Base-by-base conservation (phyloP, 2,329 filamentous ascomycete species). In the Aspergillus pseudoterreus region DNA sequence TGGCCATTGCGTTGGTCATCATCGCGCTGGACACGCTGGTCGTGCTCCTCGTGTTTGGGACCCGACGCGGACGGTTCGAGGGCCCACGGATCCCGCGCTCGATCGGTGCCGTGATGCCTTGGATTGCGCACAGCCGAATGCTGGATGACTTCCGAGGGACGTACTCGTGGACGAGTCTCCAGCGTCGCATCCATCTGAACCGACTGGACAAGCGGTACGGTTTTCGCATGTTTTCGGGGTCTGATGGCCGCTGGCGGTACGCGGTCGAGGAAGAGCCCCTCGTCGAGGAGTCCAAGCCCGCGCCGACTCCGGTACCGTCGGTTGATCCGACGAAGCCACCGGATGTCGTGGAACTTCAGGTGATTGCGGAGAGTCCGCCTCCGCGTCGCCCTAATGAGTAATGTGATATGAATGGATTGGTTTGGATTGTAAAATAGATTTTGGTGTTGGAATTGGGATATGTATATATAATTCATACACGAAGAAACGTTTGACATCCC, bases 81-180 rank as follows among this genome's bases (percentile, higher is more conserved):
- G 66, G 62, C 1, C 67, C 67, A 3, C 59, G 67, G 9, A 65
- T 69, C 50, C 67, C 67, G 3, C 64, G 66, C 6, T 69, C 67
- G 2, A 66, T 69, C 17, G 67, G 67, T 6, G 57, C 65, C 2
- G 56, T 69, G 5, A 63, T 69, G 9, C 67, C 67, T 1, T 69
- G 67, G 67, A 56, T 69, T 21, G 63, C 65, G 4, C 64, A 68
- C 39, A 69, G 64, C 43, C 63, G 60, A 22, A 68, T 69, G 65
- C 56, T 67, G 4, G 43, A 54, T 17, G 67, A 69, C 36, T 67
- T 69, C 32, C 55, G 55, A 10, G 53, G 63, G 22, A 69, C 65
- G 1, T 64, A 67, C 36, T 35, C 44, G 6, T 69, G 66, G 67
- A 64, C 55, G 2, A 69, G 54, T 49, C 45, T 53, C 4, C 51